phyloP scores from a whole-genome alignment of 371 early-diverging fungal genomes.

The Haplosporangium sp. region DNA sequence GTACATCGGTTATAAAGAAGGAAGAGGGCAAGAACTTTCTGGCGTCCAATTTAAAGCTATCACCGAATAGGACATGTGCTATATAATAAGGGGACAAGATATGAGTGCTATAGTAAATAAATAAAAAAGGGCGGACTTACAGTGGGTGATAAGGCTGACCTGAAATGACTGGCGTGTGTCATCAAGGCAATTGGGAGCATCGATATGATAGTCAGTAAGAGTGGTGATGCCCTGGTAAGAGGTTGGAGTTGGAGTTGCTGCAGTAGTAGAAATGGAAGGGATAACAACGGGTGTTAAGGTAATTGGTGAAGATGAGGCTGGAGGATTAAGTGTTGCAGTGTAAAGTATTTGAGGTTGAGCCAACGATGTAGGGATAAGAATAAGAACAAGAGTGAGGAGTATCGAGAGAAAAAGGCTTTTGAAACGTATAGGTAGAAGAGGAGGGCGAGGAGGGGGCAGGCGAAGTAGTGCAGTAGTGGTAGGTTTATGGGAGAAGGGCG shows the following conservation, averaged over 20 bases:
- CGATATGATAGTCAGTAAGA: constrained; percentile 12
- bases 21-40: constrained; percentile 5
- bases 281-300: not conserved
- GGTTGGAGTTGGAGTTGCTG: constrained; percentile 1
- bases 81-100: not conserved
- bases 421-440: not conserved
- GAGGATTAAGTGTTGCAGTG: too few relatives aligned
- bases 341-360: not conserved
- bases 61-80: not conserved
- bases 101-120: not conserved
- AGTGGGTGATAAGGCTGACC: constrained; percentile 31
- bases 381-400: not conserved
- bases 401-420: not conserved
- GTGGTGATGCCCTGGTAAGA: constrained; percentile 12
- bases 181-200: constrained; percentile 22
- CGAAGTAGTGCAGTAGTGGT: constrained; percentile 1
- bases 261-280: not conserved
- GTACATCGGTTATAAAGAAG: constrained; percentile 2
- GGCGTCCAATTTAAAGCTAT: constrained; percentile 14
- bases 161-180: not conserved
- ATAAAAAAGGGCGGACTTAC: constrained; percentile 1
- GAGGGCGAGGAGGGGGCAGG: constrained; percentile 17
- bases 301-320: not conserved
- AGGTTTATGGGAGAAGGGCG: constrained; percentile 7
- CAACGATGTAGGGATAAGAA: not conserved